These are phyloP conservation scores for Acrocalymma vagum DNA, from an alignment of 2,329 filamentous ascomycete genomes.

Conservation along the genomic window DNA sequence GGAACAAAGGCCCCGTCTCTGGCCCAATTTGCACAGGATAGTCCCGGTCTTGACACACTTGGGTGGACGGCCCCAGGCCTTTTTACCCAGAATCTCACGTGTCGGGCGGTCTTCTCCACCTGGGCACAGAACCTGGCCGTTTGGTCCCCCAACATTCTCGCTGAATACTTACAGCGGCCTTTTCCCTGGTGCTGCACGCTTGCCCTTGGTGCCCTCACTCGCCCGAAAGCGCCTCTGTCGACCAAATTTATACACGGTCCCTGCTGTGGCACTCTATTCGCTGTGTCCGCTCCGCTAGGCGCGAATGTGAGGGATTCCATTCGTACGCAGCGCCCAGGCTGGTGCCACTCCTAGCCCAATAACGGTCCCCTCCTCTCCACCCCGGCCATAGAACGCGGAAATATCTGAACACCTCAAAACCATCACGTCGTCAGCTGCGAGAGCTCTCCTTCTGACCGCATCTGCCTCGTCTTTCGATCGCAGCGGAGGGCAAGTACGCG, in stretches of 20 bases:
- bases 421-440: slow-evolving; percentile 28
- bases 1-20: slow-evolving; percentile 20
- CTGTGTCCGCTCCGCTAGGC: slow-evolving; percentile 32
- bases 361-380: slow-evolving; percentile 33
- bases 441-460: slow-evolving; percentile 21
- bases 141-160: background rate
- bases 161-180: slow-evolving; percentile 25
- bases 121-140: slow-evolving; percentile 23
- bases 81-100: slow-evolving; percentile 23
- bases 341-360: slow-evolving; percentile 44
- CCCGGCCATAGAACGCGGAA: slow-evolving; percentile 40
- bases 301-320: slow-evolving; percentile 44
- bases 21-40: slow-evolving; percentile 12
- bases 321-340: slow-evolving; percentile 37
- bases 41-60: slow-evolving; percentile 19
- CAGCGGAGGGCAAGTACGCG: slow-evolving; percentile 27
- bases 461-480: slow-evolving; percentile 20
- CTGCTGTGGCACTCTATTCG: slow-evolving; percentile 36
- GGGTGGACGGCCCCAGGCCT: too few species aligned
- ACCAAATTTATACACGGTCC: slow-evolving; percentile 17
- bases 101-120: slow-evolving; percentile 21
- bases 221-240: slow-evolving; percentile 17
- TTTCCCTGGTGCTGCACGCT: slow-evolving; percentile 25
- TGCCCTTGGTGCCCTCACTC: too few species aligned
- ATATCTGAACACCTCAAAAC: slow-evolving; percentile 25